Evolutionary conservation across 2,329 filamentous ascomycete genomes (phyloP).

Genomic region (Trichoderma oligosporum): DNA sequence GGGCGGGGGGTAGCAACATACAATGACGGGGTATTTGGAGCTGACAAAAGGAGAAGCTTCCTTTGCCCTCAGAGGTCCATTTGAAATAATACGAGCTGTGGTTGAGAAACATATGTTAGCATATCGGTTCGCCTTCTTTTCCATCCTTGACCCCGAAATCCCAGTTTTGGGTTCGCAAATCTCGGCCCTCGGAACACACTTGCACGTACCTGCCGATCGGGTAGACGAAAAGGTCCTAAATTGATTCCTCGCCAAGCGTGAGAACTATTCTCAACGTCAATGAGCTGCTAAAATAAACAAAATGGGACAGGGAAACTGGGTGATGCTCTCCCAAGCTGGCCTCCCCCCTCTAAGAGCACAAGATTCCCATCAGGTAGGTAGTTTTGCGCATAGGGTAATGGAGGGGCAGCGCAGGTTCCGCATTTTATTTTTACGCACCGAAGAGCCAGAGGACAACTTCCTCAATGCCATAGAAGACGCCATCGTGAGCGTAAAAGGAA

Average conservation of each 20-base stretch:
- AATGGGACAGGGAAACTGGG: not conserved
- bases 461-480: slow-evolving; percentile 64
- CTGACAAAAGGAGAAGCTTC: slow-evolving; percentile 84
- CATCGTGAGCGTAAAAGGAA: slow-evolving; percentile 41
- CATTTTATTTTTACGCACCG: slow-evolving; percentile 44
- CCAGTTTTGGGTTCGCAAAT: not conserved
- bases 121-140: not conserved
- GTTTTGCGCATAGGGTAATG: slow-evolving; percentile 17
- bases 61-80: slow-evolving; percentile 82
- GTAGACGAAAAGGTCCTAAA: slow-evolving; percentile 83
- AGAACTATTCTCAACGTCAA: slow-evolving; percentile 50
- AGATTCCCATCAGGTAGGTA: slow-evolving; percentile 3
- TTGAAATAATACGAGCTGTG: slow-evolving; percentile 78
- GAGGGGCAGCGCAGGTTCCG: slow-evolving; percentile 9
- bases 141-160: not conserved
- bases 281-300: not conserved
- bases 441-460: slow-evolving; percentile 53
- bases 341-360: slow-evolving; percentile 17
- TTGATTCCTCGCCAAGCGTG: slow-evolving; percentile 59
- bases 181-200: not conserved
- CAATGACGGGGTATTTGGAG: slow-evolving; percentile 91
- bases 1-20: slow-evolving; percentile 54
- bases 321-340: not conserved
- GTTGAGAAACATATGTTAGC: not conserved
- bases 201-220: slow-evolving; percentile 65